Percentiles rank a stretch among this genome's conserved stretches.
phyloP scores from a whole-genome alignment of 2,329 filamentous ascomycete genomes.

The Fusarium piperis region DNA sequence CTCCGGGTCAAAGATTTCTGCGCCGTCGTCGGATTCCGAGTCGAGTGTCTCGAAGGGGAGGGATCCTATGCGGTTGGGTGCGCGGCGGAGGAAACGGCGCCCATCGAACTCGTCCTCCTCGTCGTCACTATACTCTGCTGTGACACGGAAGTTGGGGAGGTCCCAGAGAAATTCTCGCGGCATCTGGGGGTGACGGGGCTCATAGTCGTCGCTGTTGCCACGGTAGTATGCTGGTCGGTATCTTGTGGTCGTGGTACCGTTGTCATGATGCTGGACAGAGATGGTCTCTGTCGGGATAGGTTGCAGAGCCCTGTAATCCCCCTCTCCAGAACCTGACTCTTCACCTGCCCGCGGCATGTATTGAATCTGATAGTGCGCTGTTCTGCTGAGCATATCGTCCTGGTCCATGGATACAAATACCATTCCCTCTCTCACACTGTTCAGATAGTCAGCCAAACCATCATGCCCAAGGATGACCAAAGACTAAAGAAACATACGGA shows the following conservation, averaged over 20 bases:
- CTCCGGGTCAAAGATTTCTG: constrained; percentile 41
- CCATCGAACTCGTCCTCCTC: constrained; percentile 56
- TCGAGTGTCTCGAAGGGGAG: constrained; percentile 64
- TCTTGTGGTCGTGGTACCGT: constrained; percentile 60
- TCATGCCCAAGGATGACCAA: constrained; percentile 18
- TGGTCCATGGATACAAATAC: constrained; percentile 89
- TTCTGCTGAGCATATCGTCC: constrained; percentile 77
- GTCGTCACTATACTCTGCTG: constrained; percentile 69
- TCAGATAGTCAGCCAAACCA: constrained; percentile 26
- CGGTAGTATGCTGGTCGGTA: constrained; percentile 56
- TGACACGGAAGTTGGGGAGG: constrained; percentile 62
- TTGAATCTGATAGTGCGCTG: constrained; percentile 79
- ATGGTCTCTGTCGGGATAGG: constrained; percentile 51
- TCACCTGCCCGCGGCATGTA: constrained; percentile 55
- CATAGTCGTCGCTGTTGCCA: constrained; percentile 52
- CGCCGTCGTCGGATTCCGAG: constrained; percentile 47
- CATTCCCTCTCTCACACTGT: constrained; percentile 88
- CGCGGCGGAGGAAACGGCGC: constrained; percentile 47
- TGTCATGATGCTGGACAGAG: constrained; percentile 63
- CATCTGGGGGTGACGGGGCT: constrained; percentile 63
- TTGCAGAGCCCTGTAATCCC: constrained; percentile 29
- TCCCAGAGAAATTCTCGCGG: constrained; percentile 63
- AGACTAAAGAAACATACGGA: constrained; percentile 69
- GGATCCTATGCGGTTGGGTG: constrained; percentile 63
- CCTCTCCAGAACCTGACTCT: constrained; percentile 26